Conservation (phyloP, 129 eudicot species). For the Flaveria robusta region DNA sequence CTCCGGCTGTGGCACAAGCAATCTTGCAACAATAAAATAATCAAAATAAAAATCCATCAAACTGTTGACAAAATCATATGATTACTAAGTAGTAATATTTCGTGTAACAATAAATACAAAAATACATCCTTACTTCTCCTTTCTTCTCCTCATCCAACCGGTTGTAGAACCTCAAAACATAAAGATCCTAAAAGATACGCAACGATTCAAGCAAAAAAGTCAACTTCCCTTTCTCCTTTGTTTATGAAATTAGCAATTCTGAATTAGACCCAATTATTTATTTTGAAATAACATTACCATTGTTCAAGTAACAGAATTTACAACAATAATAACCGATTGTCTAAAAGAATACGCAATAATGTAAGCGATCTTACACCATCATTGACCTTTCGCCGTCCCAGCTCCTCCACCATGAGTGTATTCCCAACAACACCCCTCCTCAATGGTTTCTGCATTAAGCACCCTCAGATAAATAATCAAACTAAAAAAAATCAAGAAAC, state of each 20-base stretch:
- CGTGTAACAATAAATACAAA: neutral
- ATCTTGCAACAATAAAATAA: conserved; percentile 59
- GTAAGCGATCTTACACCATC: conserved; percentile 56
- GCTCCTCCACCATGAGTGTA: conserved; percentile 82
- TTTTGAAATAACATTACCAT: neutral
- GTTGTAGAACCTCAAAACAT: conserved; percentile 81
- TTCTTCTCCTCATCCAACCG: conserved; percentile 84
- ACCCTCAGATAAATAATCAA: conserved; percentile 20
- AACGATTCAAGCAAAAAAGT: conserved; percentile 8
- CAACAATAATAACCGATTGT: neutral
- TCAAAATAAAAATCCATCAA: conserved; percentile 13
- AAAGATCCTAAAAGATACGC: conserved; percentile 59
- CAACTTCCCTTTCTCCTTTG: neutral
- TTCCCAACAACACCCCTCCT: conserved; percentile 79
- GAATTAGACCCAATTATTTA: neutral
- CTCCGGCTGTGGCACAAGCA: conserved; percentile 93
- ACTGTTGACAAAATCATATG: neutral
- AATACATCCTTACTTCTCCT: conserved; percentile 81
- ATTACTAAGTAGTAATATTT: neutral
- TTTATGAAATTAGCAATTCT: no score
- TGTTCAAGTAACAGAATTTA: conserved; percentile 9
- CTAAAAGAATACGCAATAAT: neutral
- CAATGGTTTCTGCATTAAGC: conserved; percentile 74
- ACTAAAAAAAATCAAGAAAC: neutral
- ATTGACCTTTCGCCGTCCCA: conserved; percentile 69